Conservation (phyloP, 2,329 filamentous ascomycete species). For the Acephala macrosclerotiorum region DNA sequence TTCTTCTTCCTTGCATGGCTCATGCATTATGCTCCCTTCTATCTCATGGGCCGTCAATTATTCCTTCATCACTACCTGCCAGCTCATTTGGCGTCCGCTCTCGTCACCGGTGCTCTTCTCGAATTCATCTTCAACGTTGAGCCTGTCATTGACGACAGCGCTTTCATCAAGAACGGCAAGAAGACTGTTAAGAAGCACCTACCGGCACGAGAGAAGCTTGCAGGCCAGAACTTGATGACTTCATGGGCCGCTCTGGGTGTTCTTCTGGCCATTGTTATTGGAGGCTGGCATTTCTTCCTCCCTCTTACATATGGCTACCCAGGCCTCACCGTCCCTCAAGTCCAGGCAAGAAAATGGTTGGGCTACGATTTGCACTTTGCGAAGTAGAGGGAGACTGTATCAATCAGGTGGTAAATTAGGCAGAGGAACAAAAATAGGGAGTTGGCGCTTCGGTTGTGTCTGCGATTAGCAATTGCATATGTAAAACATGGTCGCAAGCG, state of each 20-base stretch:
- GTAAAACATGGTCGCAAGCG: conserved; percentile 25
- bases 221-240: conserved; percentile 76
- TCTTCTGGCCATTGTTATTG: conserved; percentile 72
- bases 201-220: conserved; percentile 83
- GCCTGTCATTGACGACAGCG: conserved; percentile 64
- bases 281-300: conserved; percentile 91
- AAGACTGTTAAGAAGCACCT: conserved; percentile 66
- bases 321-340: conserved; percentile 79
- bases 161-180: conserved; percentile 53
- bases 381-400: conserved; percentile 64
- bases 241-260: conserved; percentile 81
- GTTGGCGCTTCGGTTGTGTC: conserved; percentile 12
- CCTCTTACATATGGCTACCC: conserved; percentile 96
- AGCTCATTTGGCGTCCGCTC: conserved; percentile 86
- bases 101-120: conserved; percentile 89
- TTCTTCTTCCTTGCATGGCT: conserved; percentile 99
- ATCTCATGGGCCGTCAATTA: conserved; percentile 95
- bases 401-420: conserved; percentile 18
- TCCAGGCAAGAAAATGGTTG: conserved; percentile 90
- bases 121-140: conserved; percentile 98
- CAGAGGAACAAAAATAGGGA: conserved; percentile 14
- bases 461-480: conserved; percentile 36
- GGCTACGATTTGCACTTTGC: conserved; percentile 98
- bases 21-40: conserved; percentile 97
- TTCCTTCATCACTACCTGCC: conserved; percentile 99